Conservation (phyloP, 371 early-diverging fungal species). For the Vairimorpha necatrix region DNA sequence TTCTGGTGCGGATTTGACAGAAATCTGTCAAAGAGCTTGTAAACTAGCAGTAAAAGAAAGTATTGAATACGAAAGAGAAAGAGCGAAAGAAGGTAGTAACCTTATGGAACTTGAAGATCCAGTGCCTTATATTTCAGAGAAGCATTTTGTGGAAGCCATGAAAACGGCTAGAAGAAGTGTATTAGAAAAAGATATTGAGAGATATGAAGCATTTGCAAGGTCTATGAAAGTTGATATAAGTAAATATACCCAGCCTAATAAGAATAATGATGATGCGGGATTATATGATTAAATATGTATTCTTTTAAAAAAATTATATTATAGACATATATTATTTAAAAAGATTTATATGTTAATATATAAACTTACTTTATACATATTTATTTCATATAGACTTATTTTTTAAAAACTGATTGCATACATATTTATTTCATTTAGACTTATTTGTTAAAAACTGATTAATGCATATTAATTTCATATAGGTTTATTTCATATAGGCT, state of each 20-base stretch:
- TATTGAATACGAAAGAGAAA: slow-evolving; percentile 79
- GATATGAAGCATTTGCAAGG: slow-evolving; percentile 94
- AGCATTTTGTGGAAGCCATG: slow-evolving; percentile 96
- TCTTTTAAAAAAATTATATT: too few species aligned
- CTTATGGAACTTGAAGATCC: slow-evolving; percentile 70
- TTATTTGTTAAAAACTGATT: too few species aligned
- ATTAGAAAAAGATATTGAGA: slow-evolving; percentile 85
- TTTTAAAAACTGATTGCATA: too few species aligned
- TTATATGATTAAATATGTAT: slow-evolving; percentile 61
- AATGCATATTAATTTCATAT: too few species aligned
- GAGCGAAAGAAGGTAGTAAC: slow-evolving; percentile 48
- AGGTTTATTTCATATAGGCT: too few species aligned
- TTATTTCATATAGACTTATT: too few species aligned
- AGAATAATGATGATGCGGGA: slow-evolving; percentile 49
- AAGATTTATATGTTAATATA: too few species aligned
- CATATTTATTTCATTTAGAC: too few species aligned
- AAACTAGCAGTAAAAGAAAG: slow-evolving; percentile 96
- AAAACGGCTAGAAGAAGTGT: slow-evolving; percentile 89
- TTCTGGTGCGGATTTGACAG: slow-evolving; percentile 97
- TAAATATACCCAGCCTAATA: slow-evolving; percentile 22
- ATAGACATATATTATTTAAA: too few species aligned
- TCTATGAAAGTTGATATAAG: slow-evolving; percentile 61
- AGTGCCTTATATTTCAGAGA: slow-evolving; percentile 79
- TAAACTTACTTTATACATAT: too few species aligned
- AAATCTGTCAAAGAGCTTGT: slow-evolving; percentile 97